Evolutionary conservation across 495 filamentous ascomycete species (phyloP).

Genomic region (Hamigera avellanea): DNA sequence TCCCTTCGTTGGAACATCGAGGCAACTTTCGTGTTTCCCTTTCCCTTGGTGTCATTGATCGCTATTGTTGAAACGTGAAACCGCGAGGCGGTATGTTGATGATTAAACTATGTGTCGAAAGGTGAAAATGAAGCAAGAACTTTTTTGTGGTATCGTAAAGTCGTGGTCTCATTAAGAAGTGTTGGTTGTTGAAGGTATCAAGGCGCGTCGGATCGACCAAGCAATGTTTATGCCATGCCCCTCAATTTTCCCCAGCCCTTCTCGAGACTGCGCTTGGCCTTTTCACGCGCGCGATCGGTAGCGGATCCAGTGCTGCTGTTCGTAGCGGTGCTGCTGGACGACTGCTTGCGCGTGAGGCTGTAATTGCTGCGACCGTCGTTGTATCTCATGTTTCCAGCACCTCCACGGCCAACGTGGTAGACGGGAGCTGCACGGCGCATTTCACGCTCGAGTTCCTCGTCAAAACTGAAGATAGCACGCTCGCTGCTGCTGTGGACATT

Average conservation of each 20-base stretch:
- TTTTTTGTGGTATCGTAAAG: slow-evolving; percentile 1
- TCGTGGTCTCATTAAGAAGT: neutral
- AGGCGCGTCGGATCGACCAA: no score
- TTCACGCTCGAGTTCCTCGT: slow-evolving; percentile 78
- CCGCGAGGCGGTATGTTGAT: no score
- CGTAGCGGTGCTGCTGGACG: slow-evolving; percentile 23
- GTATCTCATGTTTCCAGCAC: slow-evolving; percentile 67
- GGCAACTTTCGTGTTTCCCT: neutral
- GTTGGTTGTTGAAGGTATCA: no score
- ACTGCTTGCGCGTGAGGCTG: slow-evolving; percentile 29
- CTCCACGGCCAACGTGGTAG: slow-evolving; percentile 80
- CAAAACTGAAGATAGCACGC: slow-evolving; percentile 74
- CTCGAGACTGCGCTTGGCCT: slow-evolving; percentile 29
- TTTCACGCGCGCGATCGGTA: slow-evolving; percentile 27
- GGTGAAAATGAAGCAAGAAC: neutral
- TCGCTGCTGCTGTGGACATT: slow-evolving; percentile 62
- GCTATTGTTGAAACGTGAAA: no score
- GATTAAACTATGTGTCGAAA: neutral
- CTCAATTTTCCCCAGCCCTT: slow-evolving; percentile 35
- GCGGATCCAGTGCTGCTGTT: slow-evolving; percentile 27
- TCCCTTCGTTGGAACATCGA: neutral
- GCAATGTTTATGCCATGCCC: slow-evolving; percentile 26
- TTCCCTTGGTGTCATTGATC: neutral
- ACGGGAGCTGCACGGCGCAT: slow-evolving; percentile 50
- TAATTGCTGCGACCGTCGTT: slow-evolving; percentile 25